Evolutionary conservation across 768 basidiomycete species (phyloP), one percentile per base, ranked within the genome.

Genomic region (Collybiopsis confluens): DNA sequence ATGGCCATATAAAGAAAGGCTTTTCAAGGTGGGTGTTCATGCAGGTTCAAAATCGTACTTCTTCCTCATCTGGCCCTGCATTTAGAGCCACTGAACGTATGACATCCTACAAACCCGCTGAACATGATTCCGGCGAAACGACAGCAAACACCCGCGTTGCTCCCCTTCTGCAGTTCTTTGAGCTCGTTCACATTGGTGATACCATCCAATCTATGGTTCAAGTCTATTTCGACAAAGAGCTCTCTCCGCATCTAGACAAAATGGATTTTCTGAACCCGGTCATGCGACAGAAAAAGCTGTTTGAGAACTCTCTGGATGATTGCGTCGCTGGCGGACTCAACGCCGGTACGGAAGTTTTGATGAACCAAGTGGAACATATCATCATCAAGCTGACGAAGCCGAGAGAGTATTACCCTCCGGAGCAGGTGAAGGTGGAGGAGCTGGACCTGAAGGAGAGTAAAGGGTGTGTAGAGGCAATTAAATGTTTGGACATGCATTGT

Each of bases 151-250:
- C 30, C 13, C 30, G 20, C 33, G 95, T 98, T 2, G 93, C 95
- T 1, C 97, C 97, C 0, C 71, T 99, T 2, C 72, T 98, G 37
- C 95, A 98, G 65, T 98, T 98, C 71, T 98, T 99, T 59, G 96
- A 98, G 73, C 76, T 98, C 21, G 96, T 96, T 0, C 97, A 98
- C 70, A 76, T 98, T 15, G 97, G 94, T 1, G 96, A 99, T 64
- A 99, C 92, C 15, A 98, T 98, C 41, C 92, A 96, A 69, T 92
- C 87, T 16, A 98, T 98, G 85, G 84, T 97, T 5, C 94, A 99
- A 61, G 97, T 98, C 1, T 99, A 95, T 68, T 99, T 96, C 64
- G 97, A 98, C 64, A 95, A 95, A 63, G 96, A 97, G 62, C 72
- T 98, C 70, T 92, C 88, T 0, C 82, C 78, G 1, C 90, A 95